Evolutionary conservation across 2,329 filamentous ascomycete species (phyloP), one percentile per base, ranked within the genome.

Genomic region (Aspergillus sojae): DNA sequence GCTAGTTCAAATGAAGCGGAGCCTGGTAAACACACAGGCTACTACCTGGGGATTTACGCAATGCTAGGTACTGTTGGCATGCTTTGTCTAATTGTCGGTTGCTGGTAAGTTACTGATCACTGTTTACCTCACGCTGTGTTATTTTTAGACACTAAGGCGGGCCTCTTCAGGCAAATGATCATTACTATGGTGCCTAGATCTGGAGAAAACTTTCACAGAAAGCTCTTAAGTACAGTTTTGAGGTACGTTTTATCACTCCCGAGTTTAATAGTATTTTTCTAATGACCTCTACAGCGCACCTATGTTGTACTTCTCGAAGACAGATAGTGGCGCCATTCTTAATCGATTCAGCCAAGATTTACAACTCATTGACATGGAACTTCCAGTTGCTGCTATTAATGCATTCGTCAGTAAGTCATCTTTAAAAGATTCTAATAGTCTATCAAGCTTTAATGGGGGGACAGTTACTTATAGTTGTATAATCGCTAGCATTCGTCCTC

Each of bases 101-200:
- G 74, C 65, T 80, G 79, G 77, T 75, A 23, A 41, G 70, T 68
- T 26, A 7, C 12, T 23, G 21, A 39, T 11, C 28, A n/a, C 21
- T 55, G 11, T 23, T 11, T n/a, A 12, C 54, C 30, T 54, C 39
- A 57, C 45, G 30, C 41, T 56, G 57, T 43, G 19, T 61, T 50
- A 46, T 54, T 10, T 34, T 23, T 39, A 12, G 34, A 23, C 32
- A 26, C 52, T 39, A 54, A 36, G 1, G 56, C 61, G 53, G 30
- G 34, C 41, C 48, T 45, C 64, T 26, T 46, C 79, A 41, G 78
- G 75, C 80, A 84, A 71, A 76, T 85, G 65, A 81, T 86, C 54
- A 81, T 86, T 36, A 80, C 75, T 3, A 85, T 86, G 81, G 81
- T 86, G 4, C 84, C 84, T 3, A 80, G 79, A 34, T 85, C 83